These are phyloP conservation scores for Grigorovia jiainica DNA, from an alignment of 805 yeast genomes.

Conservation along the genomic window DNA sequence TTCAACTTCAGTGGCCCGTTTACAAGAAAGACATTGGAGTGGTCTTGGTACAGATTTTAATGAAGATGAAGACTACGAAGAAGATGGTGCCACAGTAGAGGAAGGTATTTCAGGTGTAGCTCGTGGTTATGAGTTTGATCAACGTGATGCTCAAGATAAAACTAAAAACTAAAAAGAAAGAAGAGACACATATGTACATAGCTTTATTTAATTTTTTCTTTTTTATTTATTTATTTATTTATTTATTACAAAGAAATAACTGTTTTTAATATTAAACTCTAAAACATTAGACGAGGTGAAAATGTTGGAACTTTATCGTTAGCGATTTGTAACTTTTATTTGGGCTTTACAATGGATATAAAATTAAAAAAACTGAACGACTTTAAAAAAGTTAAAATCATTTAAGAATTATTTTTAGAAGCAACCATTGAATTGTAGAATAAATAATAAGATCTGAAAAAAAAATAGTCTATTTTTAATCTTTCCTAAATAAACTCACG, in stretches of 20 bases:
- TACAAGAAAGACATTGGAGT: conserved; percentile 72
- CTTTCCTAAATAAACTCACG: no score
- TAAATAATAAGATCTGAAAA: no score
- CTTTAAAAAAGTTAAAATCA: no score
- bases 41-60: conserved; percentile 85
- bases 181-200: not conserved
- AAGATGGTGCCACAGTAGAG: conserved; percentile 71
- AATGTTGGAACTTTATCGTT: no score
- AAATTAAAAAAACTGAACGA: no score
- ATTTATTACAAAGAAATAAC: not conserved
- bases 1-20: conserved; percentile 74
- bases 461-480: no score
- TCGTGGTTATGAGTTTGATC: conserved; percentile 59
- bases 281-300: no score
- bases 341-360: no score
- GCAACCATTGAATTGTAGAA: no score
- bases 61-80: conserved; percentile 34
- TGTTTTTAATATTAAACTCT: not conserved
- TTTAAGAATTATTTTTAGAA: no score
- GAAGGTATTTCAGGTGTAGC: conserved; percentile 86
- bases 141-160: conserved; percentile 7
- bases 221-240: not conserved
- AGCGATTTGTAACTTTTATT: no score
- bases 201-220: not conserved
- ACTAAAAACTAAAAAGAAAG: not conserved